These are phyloP conservation scores for Anaeromyces robustus DNA, from an alignment of 192 early-diverging fungal genomes.

Conservation along the genomic window DNA sequence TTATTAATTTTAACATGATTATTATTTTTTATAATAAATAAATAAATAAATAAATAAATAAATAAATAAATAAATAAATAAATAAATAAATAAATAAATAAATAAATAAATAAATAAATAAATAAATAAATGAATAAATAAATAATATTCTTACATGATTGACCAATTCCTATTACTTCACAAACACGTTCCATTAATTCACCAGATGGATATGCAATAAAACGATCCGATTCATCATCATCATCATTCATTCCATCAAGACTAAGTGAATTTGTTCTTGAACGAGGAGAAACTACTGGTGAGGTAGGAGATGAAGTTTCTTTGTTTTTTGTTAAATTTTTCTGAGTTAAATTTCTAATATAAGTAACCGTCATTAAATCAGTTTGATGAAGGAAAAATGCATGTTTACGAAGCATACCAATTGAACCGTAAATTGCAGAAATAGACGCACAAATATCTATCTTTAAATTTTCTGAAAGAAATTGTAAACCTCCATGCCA, in stretches of 20 bases:
- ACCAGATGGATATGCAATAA: conserved; percentile 13
- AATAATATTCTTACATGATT: conserved; percentile 8
- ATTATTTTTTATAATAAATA: too few species aligned
- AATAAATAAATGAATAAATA: conserved; percentile 2
- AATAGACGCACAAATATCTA: conserved; percentile 28
- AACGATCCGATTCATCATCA: background rate
- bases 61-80: too few species aligned
- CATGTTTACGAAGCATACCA: conserved; percentile 44
- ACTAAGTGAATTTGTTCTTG: conserved; percentile 4
- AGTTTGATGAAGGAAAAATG: conserved; percentile 53
- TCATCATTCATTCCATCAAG: conserved; percentile 21
- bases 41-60: too few species aligned
- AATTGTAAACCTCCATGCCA: conserved; percentile 30
- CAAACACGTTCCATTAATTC: conserved; percentile 49
- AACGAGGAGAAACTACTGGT: background rate
- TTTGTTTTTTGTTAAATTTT: conserved; percentile 7
- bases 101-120: background rate
- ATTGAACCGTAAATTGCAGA: conserved; percentile 39
- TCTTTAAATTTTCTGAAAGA: conserved; percentile 37
- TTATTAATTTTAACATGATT: too few species aligned
- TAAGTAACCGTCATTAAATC: conserved; percentile 13
- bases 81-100: too few species aligned
- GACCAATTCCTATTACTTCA: conserved; percentile 51
- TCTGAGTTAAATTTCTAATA: background rate
- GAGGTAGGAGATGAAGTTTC: conserved; percentile 6